These are phyloP conservation scores for Whalleya microplaca DNA, from an alignment of 2,329 filamentous ascomycete species.

Conservation along the genomic window DNA sequence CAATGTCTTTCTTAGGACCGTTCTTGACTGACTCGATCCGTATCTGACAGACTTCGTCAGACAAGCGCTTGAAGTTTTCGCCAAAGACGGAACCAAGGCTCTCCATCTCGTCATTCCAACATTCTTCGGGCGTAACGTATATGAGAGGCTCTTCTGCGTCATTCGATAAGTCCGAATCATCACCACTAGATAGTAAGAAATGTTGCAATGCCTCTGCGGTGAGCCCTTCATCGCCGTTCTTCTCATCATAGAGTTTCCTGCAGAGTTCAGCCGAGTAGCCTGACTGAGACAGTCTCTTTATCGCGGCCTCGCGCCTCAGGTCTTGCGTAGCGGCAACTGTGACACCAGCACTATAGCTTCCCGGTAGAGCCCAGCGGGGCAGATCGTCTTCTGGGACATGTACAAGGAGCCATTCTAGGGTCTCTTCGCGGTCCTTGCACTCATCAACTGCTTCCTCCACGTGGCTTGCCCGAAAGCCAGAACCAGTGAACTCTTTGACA, in stretches of 20 bases:
- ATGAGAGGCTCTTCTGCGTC: conserved; percentile 50
- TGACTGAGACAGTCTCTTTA: conserved; percentile 79
- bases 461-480: conserved; percentile 89
- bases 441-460: conserved; percentile 84
- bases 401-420: conserved; percentile 93
- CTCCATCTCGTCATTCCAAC: conserved; percentile 84
- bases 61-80: conserved; percentile 67
- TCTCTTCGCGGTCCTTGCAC: conserved; percentile 91
- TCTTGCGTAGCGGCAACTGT: conserved; percentile 78
- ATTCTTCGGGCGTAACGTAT: conserved; percentile 58
- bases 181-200: conserved; percentile 60
- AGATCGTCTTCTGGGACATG: conserved; percentile 97
- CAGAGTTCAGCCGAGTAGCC: conserved; percentile 89
- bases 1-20: conserved; percentile 52
- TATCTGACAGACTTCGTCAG: conserved; percentile 70
- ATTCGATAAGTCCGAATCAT: conserved; percentile 28
- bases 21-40: conserved; percentile 62
- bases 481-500: conserved; percentile 72
- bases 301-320: conserved; percentile 76
- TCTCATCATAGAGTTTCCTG: conserved; percentile 73
- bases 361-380: conserved; percentile 89
- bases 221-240: conserved; percentile 71
- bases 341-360: conserved; percentile 88
- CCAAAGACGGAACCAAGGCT: conserved; percentile 87
- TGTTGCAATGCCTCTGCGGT: conserved; percentile 81